Conservation (phyloP, 1,139 yeast species). For the Diutina neorugosa region DNA sequence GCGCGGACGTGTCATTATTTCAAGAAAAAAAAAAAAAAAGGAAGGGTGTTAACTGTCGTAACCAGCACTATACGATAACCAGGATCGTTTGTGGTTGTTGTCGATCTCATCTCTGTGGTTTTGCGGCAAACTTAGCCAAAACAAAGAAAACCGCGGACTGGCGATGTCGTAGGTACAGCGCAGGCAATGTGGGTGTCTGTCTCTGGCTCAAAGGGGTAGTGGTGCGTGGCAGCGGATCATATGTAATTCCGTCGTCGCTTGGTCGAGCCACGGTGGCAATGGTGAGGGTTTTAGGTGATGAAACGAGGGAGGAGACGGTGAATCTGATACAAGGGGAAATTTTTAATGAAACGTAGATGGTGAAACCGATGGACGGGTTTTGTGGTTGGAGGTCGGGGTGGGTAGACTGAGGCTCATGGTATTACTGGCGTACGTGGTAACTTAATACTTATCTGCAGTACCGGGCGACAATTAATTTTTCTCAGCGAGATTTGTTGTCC, state of each 20-base stretch:
- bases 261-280: not conserved
- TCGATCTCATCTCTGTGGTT: not conserved
- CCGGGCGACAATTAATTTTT: not conserved
- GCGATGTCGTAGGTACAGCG: not conserved
- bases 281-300: not conserved
- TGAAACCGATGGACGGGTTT: too few relatives aligned
- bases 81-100: not conserved
- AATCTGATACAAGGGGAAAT: not conserved
- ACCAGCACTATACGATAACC: not conserved
- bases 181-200: not conserved
- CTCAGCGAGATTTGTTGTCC: slow-evolving; percentile 11
- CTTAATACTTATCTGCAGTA: not conserved
- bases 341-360: too few relatives aligned
- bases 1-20: not conserved
- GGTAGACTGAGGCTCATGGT: too few relatives aligned
- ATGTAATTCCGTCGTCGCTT: not conserved
- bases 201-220: not conserved
- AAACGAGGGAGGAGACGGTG: too few relatives aligned
- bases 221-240: not conserved
- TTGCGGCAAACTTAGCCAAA: not conserved
- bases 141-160: not conserved
- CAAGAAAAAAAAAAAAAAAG: not conserved
- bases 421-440: slow-evolving; percentile 3
- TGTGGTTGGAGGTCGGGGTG: too few relatives aligned
- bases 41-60: not conserved